Base-by-base conservation (phyloP, 75 land plant species). In the Larix kaempferi region DNA sequence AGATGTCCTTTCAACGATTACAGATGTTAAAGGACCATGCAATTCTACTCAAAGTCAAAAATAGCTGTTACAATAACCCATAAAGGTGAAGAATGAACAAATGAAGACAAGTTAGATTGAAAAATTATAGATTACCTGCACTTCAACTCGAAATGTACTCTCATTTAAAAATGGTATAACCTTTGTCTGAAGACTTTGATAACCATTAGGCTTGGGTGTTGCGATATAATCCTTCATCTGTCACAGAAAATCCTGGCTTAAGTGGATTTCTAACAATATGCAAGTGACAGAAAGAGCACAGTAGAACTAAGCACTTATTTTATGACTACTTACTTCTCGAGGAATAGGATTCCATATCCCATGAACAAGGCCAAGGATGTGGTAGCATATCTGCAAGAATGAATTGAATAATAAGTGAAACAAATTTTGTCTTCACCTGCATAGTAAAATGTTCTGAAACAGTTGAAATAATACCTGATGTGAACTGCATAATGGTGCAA, bases 181-280 rank as follows among this genome's bases (percentile, higher is more conserved):
- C 35, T 89, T 92, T 2, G 99, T 96, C 67, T 96, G 98, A 61
- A 96, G 93, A 80, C 98, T 94, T 80, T 96, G 98, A 71, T 96
- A 96, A 37, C 99, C 99, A 89, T 96, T 96, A 59, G 99, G 98
- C 78, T 96, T 96, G 60, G 99, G 95, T 41, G 97, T 96, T 56
- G 99, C 99, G 79, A 96, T 96, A 75, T 96, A 96, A 75, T 96
- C 99, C 77, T 96, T 96, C 95, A 96, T 87, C 98, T 94, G 93
- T 81, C 26, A 26, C 52, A 49, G 3, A 21, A 49, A 22, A 19
- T 78, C 14, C 14, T 71, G 15, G 17, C 15, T 52, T 27, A 57
- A 21, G 27, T 5, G 61, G 22, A 74, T 26, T 55, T 23, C 37
- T 59, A 55, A 71, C 26, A 69, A 74, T 74, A 73, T 17, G 59